Evolutionary conservation across 345 rosid genomes (phyloP).

Genomic region (Citrus unshiu): DNA sequence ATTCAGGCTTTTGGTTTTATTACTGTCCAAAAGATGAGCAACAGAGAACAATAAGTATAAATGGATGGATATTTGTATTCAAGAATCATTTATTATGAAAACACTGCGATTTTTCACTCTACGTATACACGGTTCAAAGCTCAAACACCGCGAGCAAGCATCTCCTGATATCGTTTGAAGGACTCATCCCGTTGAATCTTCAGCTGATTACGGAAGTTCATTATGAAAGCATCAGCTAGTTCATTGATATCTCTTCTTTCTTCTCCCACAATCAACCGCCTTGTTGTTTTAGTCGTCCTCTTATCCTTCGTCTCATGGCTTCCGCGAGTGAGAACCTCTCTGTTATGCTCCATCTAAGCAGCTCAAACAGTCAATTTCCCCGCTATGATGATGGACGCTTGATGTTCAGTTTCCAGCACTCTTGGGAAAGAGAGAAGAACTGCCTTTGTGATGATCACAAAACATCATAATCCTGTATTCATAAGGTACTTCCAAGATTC

Average conservation of each 20-base stretch:
- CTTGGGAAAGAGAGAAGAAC: background rate
- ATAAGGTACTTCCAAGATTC: background rate
- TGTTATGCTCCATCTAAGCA: background rate
- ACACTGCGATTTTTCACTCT: no score
- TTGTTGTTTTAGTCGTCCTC: background rate
- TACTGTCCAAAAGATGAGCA: no score
- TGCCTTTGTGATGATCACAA: background rate
- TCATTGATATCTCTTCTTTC: conserved; percentile 14
- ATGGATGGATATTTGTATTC: no score
- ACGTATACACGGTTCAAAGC: no score
- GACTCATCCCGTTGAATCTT: conserved; percentile 9
- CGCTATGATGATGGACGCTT: background rate
- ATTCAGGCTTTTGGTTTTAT: no score
- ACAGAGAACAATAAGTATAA: no score
- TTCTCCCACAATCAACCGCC: background rate
- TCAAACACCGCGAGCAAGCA: background rate
- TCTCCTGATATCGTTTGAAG: background rate
- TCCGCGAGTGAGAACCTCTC: background rate
- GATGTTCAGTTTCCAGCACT: background rate
- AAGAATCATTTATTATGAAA: no score
- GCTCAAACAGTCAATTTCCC: background rate
- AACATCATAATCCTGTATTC: background rate
- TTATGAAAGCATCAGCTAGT: conserved; percentile 26
- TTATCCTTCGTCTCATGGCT: background rate
- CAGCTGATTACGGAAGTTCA: conserved; percentile 10